These are phyloP conservation scores for Paraglomus brasilianum DNA, from an alignment of 192 early-diverging fungal species.

Conservation along the genomic window DNA sequence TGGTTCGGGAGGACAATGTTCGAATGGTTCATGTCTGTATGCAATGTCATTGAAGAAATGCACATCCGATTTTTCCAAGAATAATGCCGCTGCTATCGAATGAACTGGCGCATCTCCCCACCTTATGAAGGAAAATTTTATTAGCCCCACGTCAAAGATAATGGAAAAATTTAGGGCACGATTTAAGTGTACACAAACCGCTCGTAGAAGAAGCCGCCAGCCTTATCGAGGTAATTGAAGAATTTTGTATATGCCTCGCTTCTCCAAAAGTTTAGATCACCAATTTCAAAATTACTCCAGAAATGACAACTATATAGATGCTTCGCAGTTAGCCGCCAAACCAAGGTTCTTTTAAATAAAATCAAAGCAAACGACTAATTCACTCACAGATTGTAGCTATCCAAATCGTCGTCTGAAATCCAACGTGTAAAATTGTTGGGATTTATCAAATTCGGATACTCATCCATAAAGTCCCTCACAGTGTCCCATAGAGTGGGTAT, in stretches of 20 bases:
- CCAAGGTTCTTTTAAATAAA: not conserved
- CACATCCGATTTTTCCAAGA: conserved; percentile 62
- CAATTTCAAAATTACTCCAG: conserved; percentile 92
- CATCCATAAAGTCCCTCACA: conserved; percentile 51
- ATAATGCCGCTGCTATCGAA: conserved; percentile 64
- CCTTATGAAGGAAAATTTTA: conserved; percentile 39
- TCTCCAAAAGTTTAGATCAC: conserved; percentile 66
- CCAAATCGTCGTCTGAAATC: conserved; percentile 46
- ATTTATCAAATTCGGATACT: conserved; percentile 52
- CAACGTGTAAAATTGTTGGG: conserved; percentile 54
- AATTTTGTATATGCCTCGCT: conserved; percentile 64
- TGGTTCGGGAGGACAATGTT: conserved; percentile 67
- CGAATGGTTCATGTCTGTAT: conserved; percentile 65
- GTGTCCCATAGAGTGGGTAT: conserved; percentile 75
- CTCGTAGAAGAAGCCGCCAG: conserved; percentile 89
- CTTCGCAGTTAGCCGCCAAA: not conserved
- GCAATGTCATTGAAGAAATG: conserved; percentile 78
- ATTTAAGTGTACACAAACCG: conserved; percentile 44
- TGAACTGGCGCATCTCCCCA: conserved; percentile 79
- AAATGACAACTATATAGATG: conserved; percentile 55
- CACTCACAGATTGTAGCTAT: conserved; percentile 14
- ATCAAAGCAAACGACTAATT: not conserved
- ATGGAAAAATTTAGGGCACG: not conserved
- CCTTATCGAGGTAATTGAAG: conserved; percentile 65
- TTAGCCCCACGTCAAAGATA: not conserved